Conservation (phyloP, 2,329 filamentous ascomycete genomes). For the Thelonectria blattea region DNA sequence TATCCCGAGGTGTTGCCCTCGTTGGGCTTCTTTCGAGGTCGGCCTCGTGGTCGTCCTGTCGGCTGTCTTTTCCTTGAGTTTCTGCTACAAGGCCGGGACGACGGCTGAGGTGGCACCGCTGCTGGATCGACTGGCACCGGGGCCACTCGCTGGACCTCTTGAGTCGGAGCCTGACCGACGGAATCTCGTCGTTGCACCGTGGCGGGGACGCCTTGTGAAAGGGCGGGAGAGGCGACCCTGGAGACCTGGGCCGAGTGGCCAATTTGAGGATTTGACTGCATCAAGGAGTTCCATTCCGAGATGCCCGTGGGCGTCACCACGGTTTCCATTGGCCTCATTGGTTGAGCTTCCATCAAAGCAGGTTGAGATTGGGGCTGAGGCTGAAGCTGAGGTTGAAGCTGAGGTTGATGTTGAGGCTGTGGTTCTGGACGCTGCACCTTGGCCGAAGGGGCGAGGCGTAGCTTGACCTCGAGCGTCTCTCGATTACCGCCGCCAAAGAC, state of each 20-base stretch:
- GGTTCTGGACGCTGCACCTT: conserved; percentile 51
- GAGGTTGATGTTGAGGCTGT: conserved; percentile 2
- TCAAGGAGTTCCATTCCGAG: conserved; percentile 78
- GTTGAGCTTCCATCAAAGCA: conserved; percentile 32
- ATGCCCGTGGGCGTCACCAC: conserved; percentile 63
- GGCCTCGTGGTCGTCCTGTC: conserved; percentile 62
- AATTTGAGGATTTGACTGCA: conserved; percentile 71
- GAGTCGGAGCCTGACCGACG: conserved; percentile 32
- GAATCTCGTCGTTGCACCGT: conserved; percentile 37
- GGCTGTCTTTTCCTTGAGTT: conserved; percentile 56
- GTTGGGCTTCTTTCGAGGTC: conserved; percentile 59
- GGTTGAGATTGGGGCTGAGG: conserved; percentile 24
- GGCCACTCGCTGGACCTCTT: conserved; percentile 45
- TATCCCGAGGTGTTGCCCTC: conserved; percentile 77
- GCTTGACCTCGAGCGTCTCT: conserved; percentile 91
- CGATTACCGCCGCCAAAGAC: conserved; percentile 83
- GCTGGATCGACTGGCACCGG: conserved; percentile 41
- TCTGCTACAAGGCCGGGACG: conserved; percentile 66
- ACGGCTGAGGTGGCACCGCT: conserved; percentile 35
- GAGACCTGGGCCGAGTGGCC: conserved; percentile 45
- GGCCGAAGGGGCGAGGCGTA: conserved; percentile 81
- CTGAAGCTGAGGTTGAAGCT: conserved; percentile 20
- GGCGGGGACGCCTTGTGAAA: conserved; percentile 41
- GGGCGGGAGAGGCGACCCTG: conserved; percentile 46
- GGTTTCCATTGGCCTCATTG: conserved; percentile 39